These are phyloP conservation scores for Sarocladiaceae sp. DNA, from an alignment of 2,329 filamentous ascomycete species.

Conservation along the genomic window DNA sequence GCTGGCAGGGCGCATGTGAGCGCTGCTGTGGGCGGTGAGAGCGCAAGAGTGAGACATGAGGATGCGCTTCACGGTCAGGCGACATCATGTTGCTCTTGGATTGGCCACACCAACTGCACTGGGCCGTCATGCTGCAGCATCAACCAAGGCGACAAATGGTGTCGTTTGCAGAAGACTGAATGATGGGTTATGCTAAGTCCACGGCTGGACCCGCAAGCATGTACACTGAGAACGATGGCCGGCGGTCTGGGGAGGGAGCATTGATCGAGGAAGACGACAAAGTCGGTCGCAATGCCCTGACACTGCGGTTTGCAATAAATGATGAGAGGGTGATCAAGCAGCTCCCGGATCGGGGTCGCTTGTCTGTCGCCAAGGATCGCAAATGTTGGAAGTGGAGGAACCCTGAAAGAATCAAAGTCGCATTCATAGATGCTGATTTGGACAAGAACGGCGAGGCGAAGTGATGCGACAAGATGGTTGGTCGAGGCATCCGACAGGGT, in stretches of 20 bases:
- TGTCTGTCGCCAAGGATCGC: no score
- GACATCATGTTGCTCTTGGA: slow-evolving; percentile 17
- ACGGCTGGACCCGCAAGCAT: no score
- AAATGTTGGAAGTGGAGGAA: no score
- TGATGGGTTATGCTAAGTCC: neutral
- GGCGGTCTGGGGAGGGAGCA: no score
- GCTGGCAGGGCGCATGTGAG: slow-evolving; percentile 18
- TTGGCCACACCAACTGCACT: slow-evolving; percentile 14
- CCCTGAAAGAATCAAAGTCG: no score
- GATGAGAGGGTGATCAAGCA: no score
- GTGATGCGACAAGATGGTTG: neutral
- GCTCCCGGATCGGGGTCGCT: no score
- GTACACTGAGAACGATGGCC: no score
- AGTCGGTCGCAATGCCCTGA: no score
- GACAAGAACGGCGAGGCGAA: no score
- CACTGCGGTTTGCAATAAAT: no score
- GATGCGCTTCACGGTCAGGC: slow-evolving; percentile 11
- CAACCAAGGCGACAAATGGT: neutral
- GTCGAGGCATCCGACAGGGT: neutral
- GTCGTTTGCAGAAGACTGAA: neutral
- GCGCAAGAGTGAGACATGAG: slow-evolving; percentile 5
- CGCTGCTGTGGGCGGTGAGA: slow-evolving; percentile 6
- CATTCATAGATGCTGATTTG: neutral
- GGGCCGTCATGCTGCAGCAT: slow-evolving; percentile 5
- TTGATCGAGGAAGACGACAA: no score